Evolutionary conservation across 163 green algal species (phyloP), one percentile per base, ranked within the genome.

Genomic region (Chlorella variabilis): DNA sequence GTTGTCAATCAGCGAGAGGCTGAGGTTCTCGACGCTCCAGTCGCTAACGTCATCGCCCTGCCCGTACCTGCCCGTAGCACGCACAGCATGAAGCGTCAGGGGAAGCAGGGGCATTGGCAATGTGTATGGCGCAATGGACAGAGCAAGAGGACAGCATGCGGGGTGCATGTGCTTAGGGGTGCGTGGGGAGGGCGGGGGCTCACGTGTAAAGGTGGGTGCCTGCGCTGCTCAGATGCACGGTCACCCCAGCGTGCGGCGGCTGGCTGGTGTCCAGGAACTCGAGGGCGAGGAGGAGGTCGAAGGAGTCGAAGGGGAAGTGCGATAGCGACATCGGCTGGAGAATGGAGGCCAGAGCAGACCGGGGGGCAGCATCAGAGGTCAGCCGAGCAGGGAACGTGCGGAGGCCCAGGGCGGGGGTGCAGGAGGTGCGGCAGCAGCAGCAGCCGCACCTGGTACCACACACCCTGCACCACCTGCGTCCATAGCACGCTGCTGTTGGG

Each of bases 401-500:
- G 20, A 62, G 11, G 45, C 15, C 11, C 45, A 54, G 45, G 45
- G 15, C 45, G 11, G 45, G 15, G 45, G 45, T 15, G 54, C 20
- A 62, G 54, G 5, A 62, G 54, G 23, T 9, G 54, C 54, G 13
- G 8, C 1, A 33, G 15, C 11, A 17, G 4, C 63, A 71, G 18
- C 4, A 29, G 23, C 29, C 42, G 1, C 42, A 63, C 71, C 49
- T 80, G 73, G 17, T 80, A 80, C 27, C 23, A 71, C 1, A 25
- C 18, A 9, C 36, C 73, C 0, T 80, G 73, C 17, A 61, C 38
- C 3, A 45, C 41, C 25, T 70, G 73, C 17, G 73, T 80, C 56
- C 39, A 71, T 56, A 80, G 56, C 38, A 80, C 56, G n/a, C 38
- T 45, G 73, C 39, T n/a, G n/a, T 80, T 58, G 25, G 73, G 73